Base-by-base conservation (phyloP, 805 yeast species). In the Saccharomycopsis oosterbeekiorum region DNA sequence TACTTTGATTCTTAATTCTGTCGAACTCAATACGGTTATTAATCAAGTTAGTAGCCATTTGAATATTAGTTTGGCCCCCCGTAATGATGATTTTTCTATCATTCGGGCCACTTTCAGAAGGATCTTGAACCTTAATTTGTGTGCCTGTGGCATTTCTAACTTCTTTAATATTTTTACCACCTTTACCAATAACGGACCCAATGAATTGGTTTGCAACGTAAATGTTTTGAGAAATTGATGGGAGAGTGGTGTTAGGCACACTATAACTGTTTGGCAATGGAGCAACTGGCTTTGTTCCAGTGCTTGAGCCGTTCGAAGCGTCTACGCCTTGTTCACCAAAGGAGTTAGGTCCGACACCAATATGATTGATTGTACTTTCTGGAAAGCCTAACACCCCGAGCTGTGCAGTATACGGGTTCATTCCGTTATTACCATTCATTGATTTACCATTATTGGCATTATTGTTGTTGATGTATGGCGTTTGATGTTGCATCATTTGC, bases 171-270 rank as follows among this genome's bases (percentile, higher is more conserved):
- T 85, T 87, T 68, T 86, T 83, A 19, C 97, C 97, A 39, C 90
- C 89, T 72, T 84, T 88, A 1, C 97, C 97, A 63, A 90, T 90
- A 34, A 90, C 85, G 47, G 88, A 82, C 1, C 97, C 97, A 47
- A 90, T 91, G 71, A 80, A 86, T 42, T 82, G 82, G 69, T 85
- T 85, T 26, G 96, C 91, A 54, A 90, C 89, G 66, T 75, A 85
- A 2, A 89, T 77, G 63, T 86, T 92, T 71, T 88, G 89, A 60
- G 83, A 80, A 59, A 80, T 77, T 29, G 67, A 71, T 29, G 62
- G 57, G 9, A 57, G 50, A 5, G 56, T 50, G 14, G 62, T 56
- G 15, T 34, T 41, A 17, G 62, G 60, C 19, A 61, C 60, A 21
- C 41, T 55, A n/a, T 60, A 39, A n/a, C 42, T 42, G 21, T 59